Evolutionary conservation across 345 rosid species (phyloP), one percentile per base, ranked within the genome.

Genomic region (Gossypium turneri): DNA sequence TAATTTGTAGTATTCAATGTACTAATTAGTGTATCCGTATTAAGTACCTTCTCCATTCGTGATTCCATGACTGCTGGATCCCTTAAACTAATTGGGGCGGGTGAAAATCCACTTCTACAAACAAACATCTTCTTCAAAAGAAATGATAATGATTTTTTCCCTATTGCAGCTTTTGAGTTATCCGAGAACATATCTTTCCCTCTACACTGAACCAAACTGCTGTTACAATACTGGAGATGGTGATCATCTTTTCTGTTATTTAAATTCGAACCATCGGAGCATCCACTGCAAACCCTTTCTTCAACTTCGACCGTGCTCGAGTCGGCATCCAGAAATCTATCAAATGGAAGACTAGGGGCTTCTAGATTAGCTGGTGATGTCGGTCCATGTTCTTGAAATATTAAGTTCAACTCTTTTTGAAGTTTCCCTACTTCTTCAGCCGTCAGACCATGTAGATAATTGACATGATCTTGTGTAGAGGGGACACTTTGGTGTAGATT

Each of bases 41-140:
- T 27, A 16, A 16, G 12, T 84, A 93, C 98, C 98, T 91, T 86
- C 48, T 88, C 92, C 82, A 85, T 84, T 83, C 78, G 76, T 27
- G 97, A 85, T 56, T 88, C 89, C 0, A 85, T 81, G 66, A 84
- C 27, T 64, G 86, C 27, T 64, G 86, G 89, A 79, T 88, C 93
- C 74, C 79, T 89, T 43, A 80, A 69, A 83, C 82, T 80, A 57
- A 57, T 57, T 27, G 83, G 90, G 51, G 82, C 59, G 45, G 89
- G 80, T 61, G 85, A 72, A 73, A 90, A 89, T 48, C 89, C 92
- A 77, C 84, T 82, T 59, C 81, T 77, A 84, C 92, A 91, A 70
- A 81, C 81, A 73, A 93, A 82, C 82, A 85, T 79, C 79, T 90
- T 90, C 86, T 90, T 91, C 27, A 91, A 75, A 75, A 91, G 89